A percentile compares a stretch with the other conserved stretches of the same genome.
Evolutionary conservation across 2,329 filamentous ascomycete genomes (phyloP).

Genomic region (Cytospora mali): DNA sequence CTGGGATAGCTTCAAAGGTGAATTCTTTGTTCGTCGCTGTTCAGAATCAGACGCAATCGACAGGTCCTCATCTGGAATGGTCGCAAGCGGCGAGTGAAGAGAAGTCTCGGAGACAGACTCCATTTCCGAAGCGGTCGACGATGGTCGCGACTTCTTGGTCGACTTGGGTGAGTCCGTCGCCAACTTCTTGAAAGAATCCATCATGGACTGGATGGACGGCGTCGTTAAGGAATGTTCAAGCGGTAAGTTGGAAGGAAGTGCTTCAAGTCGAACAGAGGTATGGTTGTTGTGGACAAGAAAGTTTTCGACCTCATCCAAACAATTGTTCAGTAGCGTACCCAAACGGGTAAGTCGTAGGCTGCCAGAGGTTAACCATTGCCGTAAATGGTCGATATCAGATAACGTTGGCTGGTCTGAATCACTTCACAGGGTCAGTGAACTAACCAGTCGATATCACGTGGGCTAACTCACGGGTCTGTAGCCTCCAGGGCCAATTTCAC

Average conservation of each 20-base stretch:
- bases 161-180: constrained; percentile 3
- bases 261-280: not conserved
- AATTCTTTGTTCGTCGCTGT: not conserved
- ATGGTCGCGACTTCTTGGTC: not conserved
- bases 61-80: constrained; percentile 3
- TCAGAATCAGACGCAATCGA: not conserved
- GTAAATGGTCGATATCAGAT: constrained; percentile 15
- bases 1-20: constrained; percentile 1
- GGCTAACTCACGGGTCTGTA: constrained; percentile 20
- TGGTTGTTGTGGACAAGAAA: not conserved
- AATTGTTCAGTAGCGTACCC: constrained; percentile 14
- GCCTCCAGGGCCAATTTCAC: constrained; percentile 21
- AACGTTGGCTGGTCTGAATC: not conserved
- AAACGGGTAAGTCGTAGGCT: constrained; percentile 3
- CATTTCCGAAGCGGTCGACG: constrained; percentile 10
- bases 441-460: not conserved
- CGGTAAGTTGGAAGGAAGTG: not conserved
- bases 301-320: constrained; percentile 22
- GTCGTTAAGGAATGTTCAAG: constrained; percentile 2
- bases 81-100: not conserved
- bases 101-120: constrained; percentile 6
- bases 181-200: constrained; percentile 14
- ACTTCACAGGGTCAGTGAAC: constrained; percentile 12
- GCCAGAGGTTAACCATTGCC: constrained; percentile 6
- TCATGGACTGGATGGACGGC: constrained; percentile 18